Percentiles rank a stretch among this genome's conserved stretches.
These are phyloP conservation scores for Cicer chorassanicum DNA, from an alignment of 306 rosid genomes.

Conservation along the genomic window DNA sequence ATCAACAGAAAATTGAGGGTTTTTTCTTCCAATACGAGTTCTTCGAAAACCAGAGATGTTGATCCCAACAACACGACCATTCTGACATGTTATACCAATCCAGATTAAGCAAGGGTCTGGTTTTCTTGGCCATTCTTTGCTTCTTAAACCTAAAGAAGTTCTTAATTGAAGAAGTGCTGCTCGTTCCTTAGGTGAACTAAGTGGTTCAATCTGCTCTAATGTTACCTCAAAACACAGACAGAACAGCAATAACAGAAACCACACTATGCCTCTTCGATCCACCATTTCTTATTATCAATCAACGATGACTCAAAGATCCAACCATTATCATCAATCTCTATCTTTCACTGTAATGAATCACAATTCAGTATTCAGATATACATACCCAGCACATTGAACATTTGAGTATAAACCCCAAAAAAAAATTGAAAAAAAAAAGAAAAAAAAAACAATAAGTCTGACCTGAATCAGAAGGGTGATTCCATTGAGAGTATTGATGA, in stretches of 20 bases:
- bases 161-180: slow-evolving; percentile 75
- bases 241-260: slow-evolving; percentile 51
- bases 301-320: slow-evolving; percentile 55
- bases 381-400: slow-evolving; percentile 42
- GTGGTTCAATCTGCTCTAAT: slow-evolving; percentile 67
- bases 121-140: slow-evolving; percentile 87
- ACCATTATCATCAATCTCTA: slow-evolving; percentile 41
- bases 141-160: slow-evolving; percentile 78
- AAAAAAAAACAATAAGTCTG: slow-evolving; percentile 20
- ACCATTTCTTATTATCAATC: slow-evolving; percentile 51
- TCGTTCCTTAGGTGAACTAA: slow-evolving; percentile 48
- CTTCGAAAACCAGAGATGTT: slow-evolving; percentile 83
- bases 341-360: slow-evolving; percentile 43
- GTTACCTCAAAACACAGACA: slow-evolving; percentile 61
- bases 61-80: slow-evolving; percentile 82
- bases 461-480: slow-evolving; percentile 50
- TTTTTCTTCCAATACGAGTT: slow-evolving; percentile 68
- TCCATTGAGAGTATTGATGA: not conserved
- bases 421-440: too few species aligned
- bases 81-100: slow-evolving; percentile 67
- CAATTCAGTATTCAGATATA: slow-evolving; percentile 45
- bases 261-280: slow-evolving; percentile 54
- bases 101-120: slow-evolving; percentile 77
- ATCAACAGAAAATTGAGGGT: slow-evolving; percentile 75
- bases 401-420: slow-evolving; percentile 20